Conservation (phyloP, 2,329 filamentous ascomycete genomes). For the Tolypocladium paradoxum region DNA sequence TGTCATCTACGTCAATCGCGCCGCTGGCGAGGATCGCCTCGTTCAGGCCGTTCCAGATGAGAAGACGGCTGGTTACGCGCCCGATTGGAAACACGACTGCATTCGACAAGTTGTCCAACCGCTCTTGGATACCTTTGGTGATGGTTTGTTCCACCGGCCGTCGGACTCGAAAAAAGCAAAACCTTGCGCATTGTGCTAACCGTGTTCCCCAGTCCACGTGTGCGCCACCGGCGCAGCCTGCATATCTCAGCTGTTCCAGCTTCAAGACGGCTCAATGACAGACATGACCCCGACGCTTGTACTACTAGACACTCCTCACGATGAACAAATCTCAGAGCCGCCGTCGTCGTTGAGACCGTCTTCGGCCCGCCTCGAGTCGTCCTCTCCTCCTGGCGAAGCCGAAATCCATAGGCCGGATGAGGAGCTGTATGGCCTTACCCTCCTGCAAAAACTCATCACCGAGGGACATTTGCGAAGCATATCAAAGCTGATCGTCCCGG, state of each 20-base stretch:
- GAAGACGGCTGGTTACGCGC: conserved; percentile 3
- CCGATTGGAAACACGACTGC: conserved; percentile 26
- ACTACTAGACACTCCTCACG: conserved; percentile 43
- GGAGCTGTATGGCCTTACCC: conserved; percentile 42
- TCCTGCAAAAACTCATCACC: conserved; percentile 46
- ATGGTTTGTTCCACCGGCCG: conserved; percentile 28
- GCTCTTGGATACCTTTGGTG: conserved; percentile 42
- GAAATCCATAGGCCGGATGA: conserved; percentile 33
- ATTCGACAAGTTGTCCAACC: conserved; percentile 36
- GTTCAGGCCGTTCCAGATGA: conserved; percentile 19
- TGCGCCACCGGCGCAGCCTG: conserved; percentile 43
- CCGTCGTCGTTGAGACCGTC: conserved; percentile 25
- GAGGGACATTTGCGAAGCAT: conserved; percentile 46
- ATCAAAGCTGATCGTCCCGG: conserved; percentile 44
- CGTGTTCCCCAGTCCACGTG: conserved; percentile 33
- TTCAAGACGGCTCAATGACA: conserved; percentile 40
- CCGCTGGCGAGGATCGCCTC: conserved; percentile 35
- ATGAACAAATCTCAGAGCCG: conserved; percentile 32
- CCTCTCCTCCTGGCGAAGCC: conserved; percentile 18
- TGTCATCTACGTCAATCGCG: conserved; percentile 50
- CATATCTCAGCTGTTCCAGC: conserved; percentile 39
- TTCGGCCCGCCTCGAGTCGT: conserved; percentile 34
- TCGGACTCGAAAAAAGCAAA: not conserved
- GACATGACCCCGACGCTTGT: conserved; percentile 46
- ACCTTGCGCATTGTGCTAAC: conserved; percentile 8